Evolutionary conservation across 805 yeast species (phyloP), one percentile per base, ranked within the genome.

Genomic region (Nakazawaea ernobii): DNA sequence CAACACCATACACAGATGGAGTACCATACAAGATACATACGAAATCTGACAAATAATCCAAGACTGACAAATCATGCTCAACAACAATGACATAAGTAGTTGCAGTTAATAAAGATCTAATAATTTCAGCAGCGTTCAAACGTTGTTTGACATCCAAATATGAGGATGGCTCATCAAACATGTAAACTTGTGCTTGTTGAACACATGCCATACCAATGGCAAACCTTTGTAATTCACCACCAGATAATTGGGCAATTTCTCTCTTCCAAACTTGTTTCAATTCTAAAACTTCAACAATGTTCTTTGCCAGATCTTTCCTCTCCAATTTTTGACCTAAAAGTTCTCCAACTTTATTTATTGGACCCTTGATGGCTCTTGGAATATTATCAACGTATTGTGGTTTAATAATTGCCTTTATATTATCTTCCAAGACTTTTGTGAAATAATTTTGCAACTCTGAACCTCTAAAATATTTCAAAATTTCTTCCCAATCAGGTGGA

Each of bases 81-180:
- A 94, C 99, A 66, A 92, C 91, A 61, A 94, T 94, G 55, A 94
- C 94, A 62, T 92, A 94, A 28, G 78, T 75, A 41, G 90, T 79
- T 41, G 92, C 79, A 49, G 70, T 75, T 60, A 94, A 74, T 55
- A 94, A 72, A 15, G 94, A 82, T 70, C 99, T 84, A 59, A 94
- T 94, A 62, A 89, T 85, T 67, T 81, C 82, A 50, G 99, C 99
- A 49, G 99, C 99, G 60, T 94, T 86, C 69, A 94, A 80, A 81
- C 99, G 92, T 73, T 94, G 99, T 71, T 94, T 94, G 56, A 94
- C 98, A 78, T 94, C 99, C 67, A 94, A 74, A 71, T 94, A 94
- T 9, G 99, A 94, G 15, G 98, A 91, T 41, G 99, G 99, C 74
- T 94, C 99, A 71, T 94, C 99, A 69, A 94, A 94, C 99, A 94